Conservation (phyloP, 2,329 filamentous ascomycete genomes). For the Fusarium tricinctum region DNA sequence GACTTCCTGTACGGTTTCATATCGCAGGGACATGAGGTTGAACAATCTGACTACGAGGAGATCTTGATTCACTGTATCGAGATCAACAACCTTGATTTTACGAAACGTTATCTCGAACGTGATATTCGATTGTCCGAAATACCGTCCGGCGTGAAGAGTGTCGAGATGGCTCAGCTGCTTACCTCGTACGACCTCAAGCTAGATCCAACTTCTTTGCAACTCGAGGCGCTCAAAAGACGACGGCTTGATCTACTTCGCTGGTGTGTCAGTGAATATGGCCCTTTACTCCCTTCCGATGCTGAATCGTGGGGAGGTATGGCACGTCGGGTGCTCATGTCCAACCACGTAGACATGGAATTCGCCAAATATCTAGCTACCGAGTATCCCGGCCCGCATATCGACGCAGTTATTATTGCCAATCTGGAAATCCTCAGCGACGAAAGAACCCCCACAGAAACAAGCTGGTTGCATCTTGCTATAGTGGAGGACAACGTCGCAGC, state of each 20-base stretch:
- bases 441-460: not conserved
- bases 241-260: not conserved
- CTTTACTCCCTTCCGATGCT: not conserved
- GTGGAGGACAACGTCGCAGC: not conserved
- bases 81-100: not conserved
- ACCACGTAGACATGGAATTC: accelerated
- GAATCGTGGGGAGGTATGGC: slow-evolving; percentile 10
- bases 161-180: slow-evolving; percentile 10
- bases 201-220: not conserved
- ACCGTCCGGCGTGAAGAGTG: not conserved
- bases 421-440: accelerated
- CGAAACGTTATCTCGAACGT: not conserved
- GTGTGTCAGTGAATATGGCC: slow-evolving; percentile 24
- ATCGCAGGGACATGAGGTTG: accelerated
- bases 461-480: slow-evolving; percentile 20
- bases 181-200: not conserved
- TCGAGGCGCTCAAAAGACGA: not conserved
- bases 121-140: slow-evolving; percentile 3
- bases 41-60: not conserved
- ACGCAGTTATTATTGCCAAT: not conserved
- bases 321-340: not conserved
- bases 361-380: slow-evolving; percentile 7
- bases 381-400: slow-evolving; percentile 25
- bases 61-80: not conserved
- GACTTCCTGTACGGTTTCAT: not conserved